These are phyloP conservation scores for Saccharomycopsis crataegensis DNA, from an alignment of 1,139 yeast species.

Conservation along the genomic window DNA sequence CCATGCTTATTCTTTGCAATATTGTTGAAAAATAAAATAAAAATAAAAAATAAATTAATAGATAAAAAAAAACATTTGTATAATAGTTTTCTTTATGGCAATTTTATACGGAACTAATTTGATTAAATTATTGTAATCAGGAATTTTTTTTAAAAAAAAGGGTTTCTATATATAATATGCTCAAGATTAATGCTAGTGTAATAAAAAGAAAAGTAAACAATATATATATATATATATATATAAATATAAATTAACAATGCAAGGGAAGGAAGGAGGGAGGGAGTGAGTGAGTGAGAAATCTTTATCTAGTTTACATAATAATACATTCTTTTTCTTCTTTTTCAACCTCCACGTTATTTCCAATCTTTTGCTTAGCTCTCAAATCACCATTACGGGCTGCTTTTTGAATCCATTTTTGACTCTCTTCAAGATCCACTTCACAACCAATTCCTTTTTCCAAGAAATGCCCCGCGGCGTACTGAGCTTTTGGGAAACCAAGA, in stretches of 20 bases:
- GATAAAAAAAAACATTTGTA: not conserved
- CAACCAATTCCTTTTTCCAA: conserved; percentile 87
- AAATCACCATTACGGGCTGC: conserved; percentile 74
- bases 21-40: conserved; percentile 29
- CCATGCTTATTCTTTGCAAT: conserved; percentile 82
- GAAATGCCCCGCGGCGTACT: conserved; percentile 78
- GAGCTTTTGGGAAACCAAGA: conserved; percentile 71
- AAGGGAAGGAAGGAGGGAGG: not conserved
- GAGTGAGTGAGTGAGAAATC: not conserved
- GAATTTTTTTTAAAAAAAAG: not conserved
- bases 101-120: not conserved
- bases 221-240: not conserved
- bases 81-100: not conserved
- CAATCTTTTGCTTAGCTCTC: conserved; percentile 41
- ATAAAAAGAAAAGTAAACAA: not conserved
- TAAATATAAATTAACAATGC: not conserved
- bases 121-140: not conserved
- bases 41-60: not conserved
- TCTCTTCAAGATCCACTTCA: conserved; percentile 45
- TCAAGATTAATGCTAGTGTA: not conserved
- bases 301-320: conserved; percentile 29
- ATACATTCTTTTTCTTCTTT: conserved; percentile 34
- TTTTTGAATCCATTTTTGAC: conserved; percentile 66
- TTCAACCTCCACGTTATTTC: conserved; percentile 19
- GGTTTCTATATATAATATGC: not conserved